Conservation (phyloP, 2,329 filamentous ascomycete genomes). For the Colletotrichum ledebouriae region DNA sequence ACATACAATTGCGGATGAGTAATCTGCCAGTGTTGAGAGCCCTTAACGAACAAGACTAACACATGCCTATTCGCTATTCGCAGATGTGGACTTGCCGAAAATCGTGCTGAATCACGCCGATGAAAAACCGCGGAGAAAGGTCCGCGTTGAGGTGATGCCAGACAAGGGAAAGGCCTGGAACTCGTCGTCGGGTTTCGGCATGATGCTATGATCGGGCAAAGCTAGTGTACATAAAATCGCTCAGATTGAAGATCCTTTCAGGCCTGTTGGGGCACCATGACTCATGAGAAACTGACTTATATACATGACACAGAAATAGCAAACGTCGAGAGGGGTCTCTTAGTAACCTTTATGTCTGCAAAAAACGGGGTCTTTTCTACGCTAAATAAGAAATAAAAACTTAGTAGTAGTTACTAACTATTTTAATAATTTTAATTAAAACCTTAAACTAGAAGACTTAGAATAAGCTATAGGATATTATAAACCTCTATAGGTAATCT, state of each 20-base stretch:
- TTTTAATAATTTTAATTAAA: too few relatives aligned
- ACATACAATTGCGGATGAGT: conserved; percentile 6
- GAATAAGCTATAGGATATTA: too few relatives aligned
- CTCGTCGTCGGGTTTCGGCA: conserved; percentile 13
- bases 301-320: background rate
- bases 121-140: conserved; percentile 6
- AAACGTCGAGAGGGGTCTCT: background rate
- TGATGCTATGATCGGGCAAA: conserved; percentile 5
- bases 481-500: too few relatives aligned
- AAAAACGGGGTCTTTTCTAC: too few relatives aligned
- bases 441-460: too few relatives aligned
- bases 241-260: conserved; percentile 19
- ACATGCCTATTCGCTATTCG: background rate
- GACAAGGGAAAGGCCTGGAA: conserved; percentile 9
- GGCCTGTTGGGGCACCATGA: conserved; percentile 8
- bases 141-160: conserved; percentile 10
- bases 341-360: too few relatives aligned
- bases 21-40: background rate
- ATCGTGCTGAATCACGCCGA: conserved; percentile 2
- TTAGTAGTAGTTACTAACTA: too few relatives aligned
- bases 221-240: conserved; percentile 24
- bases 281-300: background rate
- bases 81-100: background rate
- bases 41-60: conserved; percentile 27
- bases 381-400: too few relatives aligned